Conservation (phyloP, 1,284 basidiomycete species). For the Moniliella sp. region DNA sequence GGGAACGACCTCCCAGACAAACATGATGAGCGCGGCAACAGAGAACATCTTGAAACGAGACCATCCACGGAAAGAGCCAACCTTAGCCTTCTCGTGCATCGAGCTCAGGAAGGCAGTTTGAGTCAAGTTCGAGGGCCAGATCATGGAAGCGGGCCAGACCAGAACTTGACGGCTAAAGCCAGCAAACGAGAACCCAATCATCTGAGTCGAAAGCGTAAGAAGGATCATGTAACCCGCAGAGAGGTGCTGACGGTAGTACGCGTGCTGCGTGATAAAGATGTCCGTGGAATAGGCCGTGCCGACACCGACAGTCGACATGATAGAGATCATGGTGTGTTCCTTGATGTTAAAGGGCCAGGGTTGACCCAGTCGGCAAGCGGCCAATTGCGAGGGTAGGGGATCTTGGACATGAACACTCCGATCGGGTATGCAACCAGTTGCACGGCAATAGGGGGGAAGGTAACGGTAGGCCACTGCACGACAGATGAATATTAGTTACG, state of each 20-base stretch:
- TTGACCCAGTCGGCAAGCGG: constrained; percentile 5
- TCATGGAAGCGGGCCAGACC: constrained; percentile 35
- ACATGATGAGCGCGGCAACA: constrained; percentile 28
- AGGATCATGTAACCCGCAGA: constrained; percentile 5
- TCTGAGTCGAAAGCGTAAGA: constrained; percentile 34
- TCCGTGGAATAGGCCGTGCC: not conserved
- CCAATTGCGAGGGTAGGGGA: not conserved
- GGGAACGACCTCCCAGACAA: constrained; percentile 9
- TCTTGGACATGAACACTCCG: constrained; percentile 10
- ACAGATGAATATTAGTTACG: not conserved
- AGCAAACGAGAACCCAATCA: constrained; percentile 40
- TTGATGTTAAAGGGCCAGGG: constrained; percentile 21
- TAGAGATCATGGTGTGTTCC: constrained; percentile 15
- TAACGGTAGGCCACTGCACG: constrained; percentile 13
- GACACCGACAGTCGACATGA: constrained; percentile 10
- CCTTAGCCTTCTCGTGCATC: constrained; percentile 33
- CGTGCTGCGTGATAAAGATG: not conserved
- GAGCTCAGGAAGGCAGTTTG: not conserved
- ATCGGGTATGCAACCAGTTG: constrained; percentile 18
- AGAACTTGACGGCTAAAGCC: constrained; percentile 38
- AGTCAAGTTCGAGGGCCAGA: constrained; percentile 36
- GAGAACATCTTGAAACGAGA: constrained; percentile 34
- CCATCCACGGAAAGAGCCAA: too few relatives aligned
- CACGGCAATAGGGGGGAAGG: constrained; percentile 13
- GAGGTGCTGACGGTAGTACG: not conserved